Evolutionary conservation across 306 rosid species (phyloP).

Genomic region (Vigna angularis): DNA sequence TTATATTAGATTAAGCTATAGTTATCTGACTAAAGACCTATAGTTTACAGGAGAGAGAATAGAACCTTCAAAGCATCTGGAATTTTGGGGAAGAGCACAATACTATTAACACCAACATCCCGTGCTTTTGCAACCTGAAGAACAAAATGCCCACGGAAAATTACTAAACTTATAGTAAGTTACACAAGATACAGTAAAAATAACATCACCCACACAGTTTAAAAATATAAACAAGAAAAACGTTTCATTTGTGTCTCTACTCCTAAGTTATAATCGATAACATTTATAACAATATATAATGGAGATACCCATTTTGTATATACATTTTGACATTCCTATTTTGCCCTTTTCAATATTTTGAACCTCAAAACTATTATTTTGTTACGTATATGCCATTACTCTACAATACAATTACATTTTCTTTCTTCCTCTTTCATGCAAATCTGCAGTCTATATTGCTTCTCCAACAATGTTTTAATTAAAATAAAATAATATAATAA

Average conservation of each 20-base stretch:
- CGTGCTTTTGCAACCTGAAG: slow-evolving; percentile 88
- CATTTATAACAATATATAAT: no score
- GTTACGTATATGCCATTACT: no score
- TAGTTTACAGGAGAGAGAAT: slow-evolving; percentile 31
- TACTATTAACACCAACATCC: slow-evolving; percentile 88
- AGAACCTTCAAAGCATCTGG: slow-evolving; percentile 93
- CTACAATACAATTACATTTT: no score
- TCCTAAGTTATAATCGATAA: slow-evolving; percentile 15
- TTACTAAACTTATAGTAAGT: slow-evolving; percentile 10
- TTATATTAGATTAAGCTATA: slow-evolving; percentile 35
- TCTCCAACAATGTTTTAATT: no score
- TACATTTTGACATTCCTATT: no score
- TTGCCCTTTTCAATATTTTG: no score
- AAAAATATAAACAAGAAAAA: slow-evolving; percentile 15
- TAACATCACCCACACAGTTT: slow-evolving; percentile 27
- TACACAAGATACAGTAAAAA: slow-evolving; percentile 17
- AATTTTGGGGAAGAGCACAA: slow-evolving; percentile 94
- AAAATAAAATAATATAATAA: no score
- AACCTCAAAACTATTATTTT: no score
- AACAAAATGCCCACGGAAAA: slow-evolving; percentile 45
- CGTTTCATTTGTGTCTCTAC: slow-evolving; percentile 3
- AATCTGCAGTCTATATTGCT: no score
- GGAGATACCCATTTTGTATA: no score
- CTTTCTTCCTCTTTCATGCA: no score
- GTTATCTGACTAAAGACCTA: slow-evolving; percentile 31